phyloP scores from a whole-genome alignment of 371 early-diverging fungal species.

The Mucor velutinosus region DNA sequence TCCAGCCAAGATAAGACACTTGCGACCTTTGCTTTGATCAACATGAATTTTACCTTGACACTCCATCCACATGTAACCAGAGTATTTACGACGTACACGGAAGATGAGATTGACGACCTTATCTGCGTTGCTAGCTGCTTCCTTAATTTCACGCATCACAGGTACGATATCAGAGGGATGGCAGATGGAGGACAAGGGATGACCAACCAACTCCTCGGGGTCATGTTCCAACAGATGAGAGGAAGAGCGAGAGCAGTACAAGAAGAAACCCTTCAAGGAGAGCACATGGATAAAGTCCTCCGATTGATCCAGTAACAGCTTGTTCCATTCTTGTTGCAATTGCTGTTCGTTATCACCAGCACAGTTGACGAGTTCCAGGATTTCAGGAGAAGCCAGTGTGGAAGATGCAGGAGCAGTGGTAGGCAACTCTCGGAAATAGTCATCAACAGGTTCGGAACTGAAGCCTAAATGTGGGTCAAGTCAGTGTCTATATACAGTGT shows the following conservation, averaged over 20 bases:
- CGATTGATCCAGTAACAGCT: conserved; percentile 42
- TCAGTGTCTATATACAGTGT: too few relatives aligned
- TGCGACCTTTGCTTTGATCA: conserved; percentile 61
- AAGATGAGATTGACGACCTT: conserved; percentile 54
- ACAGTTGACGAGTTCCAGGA: conserved; percentile 30
- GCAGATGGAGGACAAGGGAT: conserved; percentile 55
- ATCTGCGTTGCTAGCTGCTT: conserved; percentile 31
- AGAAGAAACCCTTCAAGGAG: conserved; percentile 65
- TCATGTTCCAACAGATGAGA: conserved; percentile 54
- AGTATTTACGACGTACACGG: conserved; percentile 56
- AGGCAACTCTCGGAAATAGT: conserved; percentile 40
- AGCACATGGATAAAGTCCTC: conserved; percentile 66
- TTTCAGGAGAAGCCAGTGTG: conserved; percentile 19
- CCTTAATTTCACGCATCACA: conserved; percentile 67
- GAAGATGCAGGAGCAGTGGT: conserved; percentile 17
- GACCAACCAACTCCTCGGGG: conserved; percentile 60
- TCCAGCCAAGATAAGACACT: conserved; percentile 67
- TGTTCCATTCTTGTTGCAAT: conserved; percentile 45
- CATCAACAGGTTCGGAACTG: conserved; percentile 33
- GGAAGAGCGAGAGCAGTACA: conserved; percentile 57
- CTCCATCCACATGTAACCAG: conserved; percentile 68
- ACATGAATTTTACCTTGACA: conserved; percentile 59
- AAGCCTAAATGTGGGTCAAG: conserved; percentile 15
- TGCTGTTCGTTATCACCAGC: conserved; percentile 32
- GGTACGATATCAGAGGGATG: conserved; percentile 67